Evolutionary conservation across 108 stramenopile genomes (phyloP).

Genomic region (Skeletonema costatum): DNA sequence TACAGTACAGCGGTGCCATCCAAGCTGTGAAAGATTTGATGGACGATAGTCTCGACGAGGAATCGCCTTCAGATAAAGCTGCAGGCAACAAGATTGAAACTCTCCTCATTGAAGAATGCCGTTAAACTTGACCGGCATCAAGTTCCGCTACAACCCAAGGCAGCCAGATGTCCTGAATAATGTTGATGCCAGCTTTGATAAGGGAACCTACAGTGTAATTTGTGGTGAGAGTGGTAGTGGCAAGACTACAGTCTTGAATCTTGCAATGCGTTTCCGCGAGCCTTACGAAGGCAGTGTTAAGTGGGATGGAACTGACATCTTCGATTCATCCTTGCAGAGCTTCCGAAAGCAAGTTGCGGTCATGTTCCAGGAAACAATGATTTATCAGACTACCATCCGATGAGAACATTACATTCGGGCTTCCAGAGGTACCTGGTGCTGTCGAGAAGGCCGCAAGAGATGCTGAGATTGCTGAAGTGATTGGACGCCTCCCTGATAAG

Average conservation of each 20-base stretch:
- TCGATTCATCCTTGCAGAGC: not conserved
- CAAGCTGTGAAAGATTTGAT: not conserved
- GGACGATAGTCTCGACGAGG: not conserved
- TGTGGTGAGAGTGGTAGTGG: conserved; percentile 7
- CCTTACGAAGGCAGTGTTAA: not conserved
- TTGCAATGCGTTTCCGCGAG: conserved; percentile 2
- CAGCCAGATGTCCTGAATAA: not conserved
- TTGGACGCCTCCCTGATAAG: conserved; percentile 7
- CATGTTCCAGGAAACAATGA: conserved; percentile 13
- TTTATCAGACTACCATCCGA: conserved; percentile 8
- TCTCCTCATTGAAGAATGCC: not conserved
- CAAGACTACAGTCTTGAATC: conserved; percentile 3
- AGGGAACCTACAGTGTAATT: not conserved
- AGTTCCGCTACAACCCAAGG: not conserved
- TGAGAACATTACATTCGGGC: conserved; percentile 21
- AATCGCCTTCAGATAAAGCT: not conserved
- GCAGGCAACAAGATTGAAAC: not conserved
- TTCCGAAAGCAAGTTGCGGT: conserved; percentile 11
- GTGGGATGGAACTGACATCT: conserved; percentile 18
- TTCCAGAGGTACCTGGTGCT: not conserved
- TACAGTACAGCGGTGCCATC: not conserved
- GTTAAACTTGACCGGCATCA: not conserved
- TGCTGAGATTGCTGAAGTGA: conserved; percentile 12
- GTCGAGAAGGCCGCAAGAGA: conserved; percentile 1
- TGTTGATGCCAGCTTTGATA: not conserved